Base-by-base conservation (phyloP, 805 yeast species). In the Zygotorulaspora danielsina region DNA sequence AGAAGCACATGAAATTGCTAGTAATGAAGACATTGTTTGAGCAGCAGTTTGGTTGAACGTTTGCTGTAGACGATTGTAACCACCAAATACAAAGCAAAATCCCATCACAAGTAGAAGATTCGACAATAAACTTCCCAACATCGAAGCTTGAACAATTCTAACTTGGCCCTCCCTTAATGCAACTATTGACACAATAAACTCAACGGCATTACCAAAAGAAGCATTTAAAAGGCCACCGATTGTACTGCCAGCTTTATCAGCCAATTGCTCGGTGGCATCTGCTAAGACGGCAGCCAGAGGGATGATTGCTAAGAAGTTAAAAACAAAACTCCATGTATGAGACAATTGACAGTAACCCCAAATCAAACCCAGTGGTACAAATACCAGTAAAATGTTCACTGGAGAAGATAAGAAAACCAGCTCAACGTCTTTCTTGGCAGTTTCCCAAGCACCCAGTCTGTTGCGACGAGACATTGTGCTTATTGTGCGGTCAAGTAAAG, bases 201-300 rank as follows among this genome's bases (percentile, higher is more conserved):
- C 98, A 16, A 93, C 96, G 2, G 97, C 97, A 62, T 93, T 93
- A 43, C 98, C 98, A 61, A 93, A 86, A 7, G 97, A 89, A 2
- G 98, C 98, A 65, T 93, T 93, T 55, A 93, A 71, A 48, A 93
- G 71, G 0, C 97, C 97, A 10, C 98, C 97, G 17, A 90, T 50
- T 7, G 97, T 89, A 55, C 87, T 84, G 44, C 97, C 97, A 22
- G 87, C 87, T 48, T 83, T 80, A 42, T 78, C 84, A 30, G 96
- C 78, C 41, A 93, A 71, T 55, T 88, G 95, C 63, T 93, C 98
- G 4, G 98, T 93, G 28, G 96, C 94, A 65, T 72, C 87, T 0
- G 96, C 94, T 42, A 93, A 70, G 16, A 90, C 71, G 1, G 94
- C 82, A 5, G 98, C 97, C 54, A 93, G 70, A 11, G 97, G 97